Percentiles rank a stretch among this genome's conserved stretches.
Evolutionary conservation across 1,284 basidiomycete species (phyloP).

Genomic region (Irpex sp.): DNA sequence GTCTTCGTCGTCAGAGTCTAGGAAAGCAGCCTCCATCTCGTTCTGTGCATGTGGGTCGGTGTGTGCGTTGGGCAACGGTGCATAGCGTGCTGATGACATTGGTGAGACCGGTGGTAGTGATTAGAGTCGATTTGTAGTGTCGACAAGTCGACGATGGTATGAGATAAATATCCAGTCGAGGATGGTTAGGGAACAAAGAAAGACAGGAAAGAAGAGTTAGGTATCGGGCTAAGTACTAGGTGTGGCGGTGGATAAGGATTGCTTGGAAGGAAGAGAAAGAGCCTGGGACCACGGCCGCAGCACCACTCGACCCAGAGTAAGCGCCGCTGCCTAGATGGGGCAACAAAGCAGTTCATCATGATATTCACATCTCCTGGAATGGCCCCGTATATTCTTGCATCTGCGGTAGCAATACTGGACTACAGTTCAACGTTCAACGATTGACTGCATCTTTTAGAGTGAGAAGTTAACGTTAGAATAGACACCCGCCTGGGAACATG

Average conservation of each 20-base stretch:
- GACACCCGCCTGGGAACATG: too few species aligned
- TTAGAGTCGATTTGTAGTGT: background rate
- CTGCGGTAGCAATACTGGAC: background rate
- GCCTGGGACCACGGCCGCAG: background rate
- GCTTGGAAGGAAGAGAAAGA: background rate
- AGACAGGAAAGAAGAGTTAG: background rate
- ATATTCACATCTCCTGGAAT: background rate
- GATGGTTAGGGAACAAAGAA: background rate
- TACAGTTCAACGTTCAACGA: background rate
- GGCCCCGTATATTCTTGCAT: background rate
- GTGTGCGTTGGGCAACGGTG: conserved; percentile 58
- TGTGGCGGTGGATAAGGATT: background rate
- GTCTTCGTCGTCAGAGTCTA: conserved; percentile 65
- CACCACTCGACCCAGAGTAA: background rate
- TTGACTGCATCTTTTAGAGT: too few species aligned
- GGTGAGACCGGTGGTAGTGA: background rate
- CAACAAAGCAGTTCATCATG: background rate
- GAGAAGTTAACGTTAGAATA: too few species aligned
- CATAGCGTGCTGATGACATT: conserved; percentile 63
- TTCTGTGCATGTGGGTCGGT: conserved; percentile 45
- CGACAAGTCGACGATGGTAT: background rate
- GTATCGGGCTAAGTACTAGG: background rate
- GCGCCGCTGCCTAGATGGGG: background rate
- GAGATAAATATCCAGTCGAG: background rate
- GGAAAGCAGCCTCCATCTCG: conserved; percentile 76